These are phyloP conservation scores for Marasmius tenuissimus DNA, from an alignment of 1,284 basidiomycete genomes.

Conservation along the genomic window DNA sequence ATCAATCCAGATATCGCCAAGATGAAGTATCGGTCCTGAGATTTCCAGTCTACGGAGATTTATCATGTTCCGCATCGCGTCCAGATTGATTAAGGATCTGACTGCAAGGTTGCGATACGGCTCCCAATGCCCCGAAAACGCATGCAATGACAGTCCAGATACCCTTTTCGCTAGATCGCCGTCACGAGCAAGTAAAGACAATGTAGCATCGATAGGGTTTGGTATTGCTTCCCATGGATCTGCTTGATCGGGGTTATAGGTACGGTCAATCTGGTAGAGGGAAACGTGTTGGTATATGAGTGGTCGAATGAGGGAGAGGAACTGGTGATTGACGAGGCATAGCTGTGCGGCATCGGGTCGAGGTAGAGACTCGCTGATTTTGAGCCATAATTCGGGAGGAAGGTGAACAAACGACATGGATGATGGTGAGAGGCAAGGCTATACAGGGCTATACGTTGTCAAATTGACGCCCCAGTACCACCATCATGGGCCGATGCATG, in stretches of 20 bases:
- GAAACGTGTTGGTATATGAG: neutral
- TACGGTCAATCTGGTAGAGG: neutral
- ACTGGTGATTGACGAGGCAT: neutral
- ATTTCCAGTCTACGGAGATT: neutral
- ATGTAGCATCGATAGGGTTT: neutral
- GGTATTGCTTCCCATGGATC: too few relatives aligned
- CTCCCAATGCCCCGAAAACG: too few relatives aligned
- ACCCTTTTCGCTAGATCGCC: neutral
- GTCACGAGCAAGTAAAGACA: neutral
- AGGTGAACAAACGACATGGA: neutral
- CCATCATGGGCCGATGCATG: too few relatives aligned
- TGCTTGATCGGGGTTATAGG: too few relatives aligned
- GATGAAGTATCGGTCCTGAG: neutral
- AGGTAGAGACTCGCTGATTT: neutral
- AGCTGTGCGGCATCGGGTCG: neutral
- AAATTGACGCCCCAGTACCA: too few relatives aligned
- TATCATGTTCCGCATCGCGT: neutral
- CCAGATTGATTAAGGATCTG: neutral
- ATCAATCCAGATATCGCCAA: neutral
- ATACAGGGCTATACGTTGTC: too few relatives aligned
- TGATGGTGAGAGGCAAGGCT: neutral
- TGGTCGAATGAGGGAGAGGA: neutral
- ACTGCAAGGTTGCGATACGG: neutral
- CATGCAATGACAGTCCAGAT: neutral
- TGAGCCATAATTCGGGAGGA: neutral